Conservation (phyloP, 805 yeast species). For the Candida boidinii region DNA sequence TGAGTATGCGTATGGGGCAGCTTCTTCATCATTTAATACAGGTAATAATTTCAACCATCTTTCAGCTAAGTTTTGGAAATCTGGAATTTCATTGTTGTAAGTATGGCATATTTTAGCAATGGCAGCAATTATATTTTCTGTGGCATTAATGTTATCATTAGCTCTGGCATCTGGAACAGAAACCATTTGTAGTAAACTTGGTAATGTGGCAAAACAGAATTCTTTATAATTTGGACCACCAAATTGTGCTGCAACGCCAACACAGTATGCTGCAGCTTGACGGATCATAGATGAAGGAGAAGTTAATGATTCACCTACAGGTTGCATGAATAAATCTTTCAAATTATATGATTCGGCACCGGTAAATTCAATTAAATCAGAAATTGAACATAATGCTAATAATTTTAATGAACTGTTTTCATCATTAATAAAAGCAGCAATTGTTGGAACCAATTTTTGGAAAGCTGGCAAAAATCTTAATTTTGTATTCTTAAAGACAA, state of each 20-base stretch:
- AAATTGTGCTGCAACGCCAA: slow-evolving; percentile 80
- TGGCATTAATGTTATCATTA: slow-evolving; percentile 79
- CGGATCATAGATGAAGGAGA: slow-evolving; percentile 66
- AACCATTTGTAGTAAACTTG: slow-evolving; percentile 64
- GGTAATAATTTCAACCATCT: slow-evolving; percentile 84
- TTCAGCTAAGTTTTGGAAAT: slow-evolving; percentile 50
- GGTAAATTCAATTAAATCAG: slow-evolving; percentile 73
- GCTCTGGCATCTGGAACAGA: slow-evolving; percentile 73
- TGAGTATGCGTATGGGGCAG: slow-evolving; percentile 76
- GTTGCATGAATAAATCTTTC: slow-evolving; percentile 55
- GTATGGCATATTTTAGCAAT: slow-evolving; percentile 76
- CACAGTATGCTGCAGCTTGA: slow-evolving; percentile 78
- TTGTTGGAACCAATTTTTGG: slow-evolving; percentile 53
- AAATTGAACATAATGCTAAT: slow-evolving; percentile 72
- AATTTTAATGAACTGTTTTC: slow-evolving; percentile 60
- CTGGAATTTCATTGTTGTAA: slow-evolving; percentile 50
- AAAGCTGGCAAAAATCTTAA: slow-evolving; percentile 55
- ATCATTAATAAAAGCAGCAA: slow-evolving; percentile 54
- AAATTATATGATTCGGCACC: slow-evolving; percentile 61
- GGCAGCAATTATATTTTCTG: slow-evolving; percentile 77
- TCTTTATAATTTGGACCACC: slow-evolving; percentile 62
- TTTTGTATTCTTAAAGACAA: slow-evolving; percentile 58
- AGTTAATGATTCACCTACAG: slow-evolving; percentile 58
- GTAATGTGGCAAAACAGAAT: slow-evolving; percentile 61
- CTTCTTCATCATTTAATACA: slow-evolving; percentile 73